Base-by-base conservation (phyloP, 306 rosid genomes). In the Cicer chorassanicum region DNA sequence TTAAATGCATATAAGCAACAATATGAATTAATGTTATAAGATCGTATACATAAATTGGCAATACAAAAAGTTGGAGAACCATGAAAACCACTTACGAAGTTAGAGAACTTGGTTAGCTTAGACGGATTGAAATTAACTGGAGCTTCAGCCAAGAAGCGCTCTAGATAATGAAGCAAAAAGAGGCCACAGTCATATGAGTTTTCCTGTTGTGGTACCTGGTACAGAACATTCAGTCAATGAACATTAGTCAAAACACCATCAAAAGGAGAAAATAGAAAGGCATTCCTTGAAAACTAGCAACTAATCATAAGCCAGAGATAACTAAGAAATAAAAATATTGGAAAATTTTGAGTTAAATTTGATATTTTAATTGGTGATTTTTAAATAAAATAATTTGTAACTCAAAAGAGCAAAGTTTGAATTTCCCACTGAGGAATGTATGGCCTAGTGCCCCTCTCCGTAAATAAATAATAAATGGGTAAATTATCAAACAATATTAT, bases 101-200 rank as follows among this genome's bases (percentile, higher is more conserved):
- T 29, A 29, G 34, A 29, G 34, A 29, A 3, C 34, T 29, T 29
- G 34, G 34, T 29, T 59, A 89, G 77, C 44, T 82, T 68, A 69
- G 86, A 85, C 5, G 94, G 94, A 74, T 79, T 91, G 82, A 91
- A 89, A 80, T 77, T 71, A 63, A 59, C 72, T 70, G 97, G 97
- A 79, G 84, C 88, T 76, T 91, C 91, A 3, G 72, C 86, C 69
- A 91, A 72, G 76, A 91, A 91, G 62, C 84, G 88, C 85, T 91
- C 97, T 54, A 91, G 82, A 80, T 84, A 89, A 81, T 91, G 94
- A 34, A 91, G 92, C 73, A 91, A 82, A 76, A 29, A 29, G 34
- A 29, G 34, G 0, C 34, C 34, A 29, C 34, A 29, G 0, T 29
- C 34, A 29, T 21, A 21, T 29, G 34, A 29, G 34, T 29, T 29